Evolutionary conservation across 2,329 filamentous ascomycete genomes (phyloP), one percentile per base, ranked within the genome.

Genomic region (Penicillium brasilianum): DNA sequence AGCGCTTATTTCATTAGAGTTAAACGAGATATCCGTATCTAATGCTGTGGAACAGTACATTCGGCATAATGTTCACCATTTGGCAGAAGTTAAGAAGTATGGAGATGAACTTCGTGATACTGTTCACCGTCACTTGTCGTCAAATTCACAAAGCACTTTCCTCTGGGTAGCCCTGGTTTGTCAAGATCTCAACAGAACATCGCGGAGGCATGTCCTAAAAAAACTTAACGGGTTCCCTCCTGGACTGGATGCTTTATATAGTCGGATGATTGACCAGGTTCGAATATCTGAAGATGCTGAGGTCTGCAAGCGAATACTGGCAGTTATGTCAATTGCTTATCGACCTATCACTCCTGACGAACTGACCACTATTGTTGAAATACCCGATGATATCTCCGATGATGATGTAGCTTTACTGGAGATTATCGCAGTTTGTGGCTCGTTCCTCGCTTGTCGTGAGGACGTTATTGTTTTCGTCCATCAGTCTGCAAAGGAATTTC

Each of bases 401-500:
- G 44, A 58, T 28, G 1, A 25, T 44, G 18, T 49, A 32, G 39
- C 18, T 3, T 25, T 61, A 30, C 6, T 32, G 20, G 51, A 69
- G 10, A 50, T 68, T 43, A 62, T 74, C 2, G 32, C 20, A 13
- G 43, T 61, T 14, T 72, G 68, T 59, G 64, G 69, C 43, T 73
- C 66, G 3, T 71, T 74, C 48, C 49, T 74, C 1, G 66, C 63
- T 5, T 0, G 70, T 4, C 60, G 58, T 2, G 43, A 62, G 48
- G 2, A 52, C 4, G 63, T 54, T 4, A 61, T 73, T 4, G 57
- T 30, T 20, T 68, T 74, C 14, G 55, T 74, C 1, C 69, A 74
- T 59, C 69, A 71, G 54, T 74, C 72, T 6, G 67, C 67, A 8
- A 67, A 71, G 41, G 70, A 72, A 11, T 73, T 60, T 37, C 41